phyloP scores from a whole-genome alignment of 805 yeast species.

The Schwanniomyces occidentalis region DNA sequence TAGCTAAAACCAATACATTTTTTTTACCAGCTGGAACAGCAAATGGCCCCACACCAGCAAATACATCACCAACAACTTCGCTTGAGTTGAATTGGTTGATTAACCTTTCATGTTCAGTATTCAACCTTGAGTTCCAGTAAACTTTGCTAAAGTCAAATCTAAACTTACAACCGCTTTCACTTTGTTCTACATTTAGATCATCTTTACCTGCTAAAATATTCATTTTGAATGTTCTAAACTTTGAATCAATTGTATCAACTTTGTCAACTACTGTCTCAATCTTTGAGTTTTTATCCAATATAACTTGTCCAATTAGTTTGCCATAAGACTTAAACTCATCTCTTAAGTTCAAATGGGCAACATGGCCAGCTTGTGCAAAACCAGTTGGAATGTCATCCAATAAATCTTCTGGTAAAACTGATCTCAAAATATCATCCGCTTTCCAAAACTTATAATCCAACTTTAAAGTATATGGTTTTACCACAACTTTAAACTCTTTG shows the following conservation, averaged over 20 bases:
- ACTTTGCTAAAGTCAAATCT: conserved; percentile 89
- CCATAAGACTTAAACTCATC: conserved; percentile 85
- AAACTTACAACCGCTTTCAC: conserved; percentile 83
- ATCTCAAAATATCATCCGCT: conserved; percentile 77
- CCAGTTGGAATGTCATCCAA: conserved; percentile 83
- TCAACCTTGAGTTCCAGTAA: conserved; percentile 95
- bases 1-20: conserved; percentile 77
- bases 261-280: conserved; percentile 91
- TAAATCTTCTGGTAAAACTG: conserved; percentile 72
- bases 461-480: conserved; percentile 53
- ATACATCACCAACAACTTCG: conserved; percentile 87
- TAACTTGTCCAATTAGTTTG: conserved; percentile 80
- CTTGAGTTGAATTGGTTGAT: conserved; percentile 61
- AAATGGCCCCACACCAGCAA: conserved; percentile 99
- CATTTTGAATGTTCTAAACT: conserved; percentile 91
- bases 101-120: conserved; percentile 88
- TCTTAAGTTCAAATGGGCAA: conserved; percentile 87
- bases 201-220: conserved; percentile 86
- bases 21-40: conserved; percentile 94
- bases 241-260: conserved; percentile 80
- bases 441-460: conserved; percentile 83
- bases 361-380: conserved; percentile 90
- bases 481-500: conserved; percentile 43
- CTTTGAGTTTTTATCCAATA: conserved; percentile 81
- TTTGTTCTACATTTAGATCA: conserved; percentile 77